Base-by-base conservation (phyloP, 805 yeast species). In the Candida palmyrensis region DNA sequence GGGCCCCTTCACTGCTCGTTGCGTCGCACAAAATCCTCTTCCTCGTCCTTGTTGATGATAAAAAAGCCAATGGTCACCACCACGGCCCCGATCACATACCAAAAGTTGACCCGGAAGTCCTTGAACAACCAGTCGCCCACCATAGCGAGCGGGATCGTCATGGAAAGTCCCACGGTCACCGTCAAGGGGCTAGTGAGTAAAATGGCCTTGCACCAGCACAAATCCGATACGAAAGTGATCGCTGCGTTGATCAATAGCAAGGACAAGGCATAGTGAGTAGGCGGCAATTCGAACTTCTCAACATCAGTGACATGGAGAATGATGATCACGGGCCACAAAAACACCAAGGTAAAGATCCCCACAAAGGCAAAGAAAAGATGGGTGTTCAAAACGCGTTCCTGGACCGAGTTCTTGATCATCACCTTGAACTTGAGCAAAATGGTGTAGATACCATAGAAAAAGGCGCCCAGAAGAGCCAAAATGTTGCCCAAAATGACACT, bases 201-300 rank as follows among this genome's bases (percentile, higher is more conserved):
- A 76, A 89, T 92, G 0, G 97, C 95, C 42, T 86, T 77, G 21
- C 95, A 96, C 98, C 98, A 92, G 49, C 94, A 79, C 47, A 82
- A 88, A 54, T 92, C 98, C 25, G 95, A 82, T 11, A 89, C 58
- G 44, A 92, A 81, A 1, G 96, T 87, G 26, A 87, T 77, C 22
- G 75, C 49, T 38, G 89, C 83, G 55, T 92, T 92, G 29, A 76
- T 40, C 0, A 71, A 32, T 5, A 90, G 60, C 3, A 88, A 63
- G 1, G 57, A 37, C 48, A 78, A 62, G 3, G 82, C 75, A 24
- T 66, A 63, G 0, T 60, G 41, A 2, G 73, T 57, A 0, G 69
- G 64, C 1, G 97, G 97, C 27, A 82, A 48, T 47, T 76, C 88
- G 40, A 92, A 80, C 6, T 54, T 58, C 56, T 92, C 98, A 36